Conservation (phyloP, 371 early-diverging fungal species). For the Encephalitozoon cuniculi region DNA sequence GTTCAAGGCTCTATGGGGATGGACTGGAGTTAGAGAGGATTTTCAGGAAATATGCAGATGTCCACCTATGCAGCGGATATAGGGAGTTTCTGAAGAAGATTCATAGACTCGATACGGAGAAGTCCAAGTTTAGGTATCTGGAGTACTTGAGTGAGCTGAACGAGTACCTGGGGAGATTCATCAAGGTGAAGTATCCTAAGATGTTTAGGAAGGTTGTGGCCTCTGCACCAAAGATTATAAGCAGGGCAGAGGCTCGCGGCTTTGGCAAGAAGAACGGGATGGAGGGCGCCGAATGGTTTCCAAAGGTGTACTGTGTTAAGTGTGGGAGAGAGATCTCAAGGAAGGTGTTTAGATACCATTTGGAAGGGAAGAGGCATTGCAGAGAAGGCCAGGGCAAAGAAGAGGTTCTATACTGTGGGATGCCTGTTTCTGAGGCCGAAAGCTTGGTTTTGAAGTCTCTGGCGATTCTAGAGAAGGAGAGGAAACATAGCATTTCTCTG, state of each 20-base stretch:
- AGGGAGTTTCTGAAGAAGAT: not conserved
- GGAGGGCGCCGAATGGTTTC: not conserved
- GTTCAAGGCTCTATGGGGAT: not conserved
- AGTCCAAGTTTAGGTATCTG: not conserved
- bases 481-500: not conserved
- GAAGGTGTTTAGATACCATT: not conserved
- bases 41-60: not conserved
- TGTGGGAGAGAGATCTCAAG: not conserved
- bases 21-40: not conserved
- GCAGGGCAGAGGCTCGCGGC: not conserved
- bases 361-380: not conserved
- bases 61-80: not conserved
- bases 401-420: not conserved
- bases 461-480: not conserved
- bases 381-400: not conserved
- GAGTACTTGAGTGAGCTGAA: not conserved
- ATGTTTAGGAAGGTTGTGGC: not conserved
- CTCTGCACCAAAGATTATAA: not conserved
- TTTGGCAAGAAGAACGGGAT: not conserved
- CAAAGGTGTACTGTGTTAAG: not conserved
- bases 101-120: not conserved
- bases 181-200: not conserved
- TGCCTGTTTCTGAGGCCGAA: not conserved
- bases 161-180: not conserved
- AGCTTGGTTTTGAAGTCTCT: not conserved